Evolutionary conservation across 2,329 filamentous ascomycete genomes (phyloP).

Genomic region (Calonectria hawksworthii): DNA sequence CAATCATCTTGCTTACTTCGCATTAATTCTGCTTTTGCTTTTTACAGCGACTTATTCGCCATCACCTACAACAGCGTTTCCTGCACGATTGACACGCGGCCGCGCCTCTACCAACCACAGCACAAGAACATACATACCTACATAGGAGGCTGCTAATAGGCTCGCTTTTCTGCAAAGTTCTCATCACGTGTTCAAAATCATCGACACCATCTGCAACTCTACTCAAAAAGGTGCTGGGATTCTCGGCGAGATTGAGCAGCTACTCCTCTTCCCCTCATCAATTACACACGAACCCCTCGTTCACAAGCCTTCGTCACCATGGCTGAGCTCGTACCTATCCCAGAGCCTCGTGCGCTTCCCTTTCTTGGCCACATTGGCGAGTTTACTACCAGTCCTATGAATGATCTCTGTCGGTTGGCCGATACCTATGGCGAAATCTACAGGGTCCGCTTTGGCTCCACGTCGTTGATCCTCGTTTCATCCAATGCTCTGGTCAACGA

Average conservation of each 20-base stretch:
- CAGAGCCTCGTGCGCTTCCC: conserved; percentile 74
- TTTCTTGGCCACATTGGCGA: conserved; percentile 76
- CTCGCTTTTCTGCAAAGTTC: background rate
- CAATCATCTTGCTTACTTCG: background rate
- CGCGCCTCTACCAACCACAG: background rate
- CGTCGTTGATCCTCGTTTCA: conserved; percentile 59
- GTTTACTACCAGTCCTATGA: conserved; percentile 70
- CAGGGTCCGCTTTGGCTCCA: conserved; percentile 34
- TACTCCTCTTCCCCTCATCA: background rate
- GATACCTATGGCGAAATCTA: conserved; percentile 68
- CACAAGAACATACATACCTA: background rate
- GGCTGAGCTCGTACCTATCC: conserved; percentile 64
- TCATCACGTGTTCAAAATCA: background rate
- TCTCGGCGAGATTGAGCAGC: background rate
- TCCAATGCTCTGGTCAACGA: conserved; percentile 72
- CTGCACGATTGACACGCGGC: background rate
- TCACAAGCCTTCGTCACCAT: conserved; percentile 37
- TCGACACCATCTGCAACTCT: background rate
- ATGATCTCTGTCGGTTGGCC: conserved; percentile 69
- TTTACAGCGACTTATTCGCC: background rate
- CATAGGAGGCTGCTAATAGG: background rate
- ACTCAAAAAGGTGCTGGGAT: background rate
- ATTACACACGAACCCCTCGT: background rate
- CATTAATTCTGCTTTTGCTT: background rate
- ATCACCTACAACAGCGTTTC: background rate